phyloP scores from a whole-genome alignment of 2,329 filamentous ascomycete genomes.

The Fulvia fulva region DNA sequence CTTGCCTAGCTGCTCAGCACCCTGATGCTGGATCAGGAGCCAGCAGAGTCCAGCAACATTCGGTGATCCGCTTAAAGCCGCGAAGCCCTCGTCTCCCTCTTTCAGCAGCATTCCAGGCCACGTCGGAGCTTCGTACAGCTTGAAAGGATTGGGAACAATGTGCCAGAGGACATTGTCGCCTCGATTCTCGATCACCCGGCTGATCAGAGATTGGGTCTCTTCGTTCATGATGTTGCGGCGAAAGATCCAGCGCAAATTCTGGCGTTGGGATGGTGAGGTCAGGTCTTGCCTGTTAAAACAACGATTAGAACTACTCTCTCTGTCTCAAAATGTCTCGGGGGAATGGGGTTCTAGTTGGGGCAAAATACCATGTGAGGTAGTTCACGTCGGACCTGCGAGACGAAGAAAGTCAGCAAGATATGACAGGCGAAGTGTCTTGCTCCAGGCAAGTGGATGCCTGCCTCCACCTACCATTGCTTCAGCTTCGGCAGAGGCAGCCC shows the following conservation, averaged over 20 bases:
- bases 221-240: slow-evolving; percentile 14
- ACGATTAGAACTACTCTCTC: too few relatives aligned
- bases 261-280: slow-evolving; percentile 4
- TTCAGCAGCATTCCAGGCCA: slow-evolving; percentile 9
- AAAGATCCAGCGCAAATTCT: slow-evolving; percentile 8
- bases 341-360: too few relatives aligned
- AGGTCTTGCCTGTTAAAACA: too few relatives aligned
- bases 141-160: background rate
- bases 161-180: background rate
- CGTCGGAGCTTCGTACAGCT: slow-evolving; percentile 2
- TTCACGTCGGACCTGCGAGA: slow-evolving; percentile 10
- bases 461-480: background rate
- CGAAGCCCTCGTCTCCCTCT: slow-evolving; percentile 5
- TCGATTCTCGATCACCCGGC: slow-evolving; percentile 1
- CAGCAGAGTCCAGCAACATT: slow-evolving; percentile 13
- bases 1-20: background rate
- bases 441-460: background rate
- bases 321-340: too few relatives aligned
- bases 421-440: too few relatives aligned
- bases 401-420: background rate
- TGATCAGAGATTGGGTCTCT: slow-evolving; percentile 11
- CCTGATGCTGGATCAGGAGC: slow-evolving; percentile 17
- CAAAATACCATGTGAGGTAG: slow-evolving; percentile 13
- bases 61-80: slow-evolving; percentile 10
- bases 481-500: slow-evolving; percentile 4